These are phyloP conservation scores for Globisporangium paroecandrum DNA, from an alignment of 352 stramenopile species.

Conservation along the genomic window DNA sequence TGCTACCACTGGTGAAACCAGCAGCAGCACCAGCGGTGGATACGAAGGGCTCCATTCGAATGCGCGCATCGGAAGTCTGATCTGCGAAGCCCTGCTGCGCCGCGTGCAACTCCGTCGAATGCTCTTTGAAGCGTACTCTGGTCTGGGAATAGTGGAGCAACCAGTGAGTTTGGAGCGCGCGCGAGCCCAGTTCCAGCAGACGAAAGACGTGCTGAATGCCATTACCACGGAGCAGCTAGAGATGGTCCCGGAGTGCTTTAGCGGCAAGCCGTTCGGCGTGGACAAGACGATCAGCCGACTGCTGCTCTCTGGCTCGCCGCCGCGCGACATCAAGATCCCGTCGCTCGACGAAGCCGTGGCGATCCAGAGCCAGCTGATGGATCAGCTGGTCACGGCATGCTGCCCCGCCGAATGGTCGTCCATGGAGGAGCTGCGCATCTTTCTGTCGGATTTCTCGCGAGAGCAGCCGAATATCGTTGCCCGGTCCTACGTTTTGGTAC, in stretches of 20 bases:
- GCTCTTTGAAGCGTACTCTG: conserved; percentile 40
- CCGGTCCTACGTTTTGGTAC: conserved; percentile 79
- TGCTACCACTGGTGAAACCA: conserved; percentile 6
- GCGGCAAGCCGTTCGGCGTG: conserved; percentile 67
- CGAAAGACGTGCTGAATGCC: conserved; percentile 37
- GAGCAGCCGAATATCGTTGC: conserved; percentile 68
- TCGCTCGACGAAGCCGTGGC: conserved; percentile 45
- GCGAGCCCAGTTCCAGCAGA: conserved; percentile 36
- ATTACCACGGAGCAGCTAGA: conserved; percentile 62
- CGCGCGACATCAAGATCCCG: conserved; percentile 66
- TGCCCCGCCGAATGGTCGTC: conserved; percentile 55
- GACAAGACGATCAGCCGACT: conserved; percentile 72
- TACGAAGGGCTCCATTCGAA: conserved; percentile 54
- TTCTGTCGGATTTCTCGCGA: conserved; percentile 69
- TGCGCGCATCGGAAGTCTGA: conserved; percentile 37
- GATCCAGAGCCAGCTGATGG: conserved; percentile 50
- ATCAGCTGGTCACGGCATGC: conserved; percentile 57
- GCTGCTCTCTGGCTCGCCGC: conserved; percentile 62
- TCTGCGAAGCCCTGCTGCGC: conserved; percentile 63
- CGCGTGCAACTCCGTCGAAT: conserved; percentile 52
- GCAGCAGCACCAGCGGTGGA: background rate
- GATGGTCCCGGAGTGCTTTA: conserved; percentile 62
- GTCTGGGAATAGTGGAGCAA: conserved; percentile 44
- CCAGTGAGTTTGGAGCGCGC: conserved; percentile 39
- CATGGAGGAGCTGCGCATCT: conserved; percentile 82